These are phyloP conservation scores for Phytophthora meadii DNA, from an alignment of 352 stramenopile species.

Conservation along the genomic window DNA sequence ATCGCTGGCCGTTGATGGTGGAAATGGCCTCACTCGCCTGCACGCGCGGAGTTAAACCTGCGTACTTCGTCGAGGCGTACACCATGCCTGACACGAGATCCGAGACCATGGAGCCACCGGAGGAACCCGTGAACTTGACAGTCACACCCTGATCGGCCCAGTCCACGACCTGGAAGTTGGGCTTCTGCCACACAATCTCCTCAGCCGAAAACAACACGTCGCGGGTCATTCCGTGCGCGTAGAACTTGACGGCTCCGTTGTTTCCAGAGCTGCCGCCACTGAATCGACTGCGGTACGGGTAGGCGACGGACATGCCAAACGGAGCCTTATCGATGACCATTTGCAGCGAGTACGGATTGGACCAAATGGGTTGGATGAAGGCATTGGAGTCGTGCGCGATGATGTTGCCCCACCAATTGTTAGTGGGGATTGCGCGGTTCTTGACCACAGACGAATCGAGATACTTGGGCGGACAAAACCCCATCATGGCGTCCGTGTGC, in stretches of 20 bases:
- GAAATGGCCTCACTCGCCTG: conserved; percentile 48
- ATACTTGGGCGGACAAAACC: conserved; percentile 61
- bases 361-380: conserved; percentile 58
- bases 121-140: conserved; percentile 44
- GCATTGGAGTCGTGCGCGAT: conserved; percentile 52
- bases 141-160: conserved; percentile 68
- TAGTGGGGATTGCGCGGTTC: conserved; percentile 68
- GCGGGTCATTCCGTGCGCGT: conserved; percentile 54
- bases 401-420: conserved; percentile 80
- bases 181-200: conserved; percentile 52
- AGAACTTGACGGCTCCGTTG: conserved; percentile 56
- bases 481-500: conserved; percentile 59
- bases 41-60: conserved; percentile 49
- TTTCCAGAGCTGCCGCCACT: conserved; percentile 64
- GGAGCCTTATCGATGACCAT: conserved; percentile 47
- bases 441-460: conserved; percentile 48
- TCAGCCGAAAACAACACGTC: conserved; percentile 63
- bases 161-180: conserved; percentile 57
- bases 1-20: conserved; percentile 49
- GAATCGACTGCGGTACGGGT: conserved; percentile 62
- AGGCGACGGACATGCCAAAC: conserved; percentile 61
- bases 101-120: conserved; percentile 45
- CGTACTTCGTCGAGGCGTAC: conserved; percentile 61
- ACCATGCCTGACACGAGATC: conserved; percentile 73
- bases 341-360: conserved; percentile 64